Percentiles rank a stretch among this genome's conserved stretches.
Conservation (phyloP, 108 stramenopile species). For the Cyclotella choctawhatcheeana region DNA sequence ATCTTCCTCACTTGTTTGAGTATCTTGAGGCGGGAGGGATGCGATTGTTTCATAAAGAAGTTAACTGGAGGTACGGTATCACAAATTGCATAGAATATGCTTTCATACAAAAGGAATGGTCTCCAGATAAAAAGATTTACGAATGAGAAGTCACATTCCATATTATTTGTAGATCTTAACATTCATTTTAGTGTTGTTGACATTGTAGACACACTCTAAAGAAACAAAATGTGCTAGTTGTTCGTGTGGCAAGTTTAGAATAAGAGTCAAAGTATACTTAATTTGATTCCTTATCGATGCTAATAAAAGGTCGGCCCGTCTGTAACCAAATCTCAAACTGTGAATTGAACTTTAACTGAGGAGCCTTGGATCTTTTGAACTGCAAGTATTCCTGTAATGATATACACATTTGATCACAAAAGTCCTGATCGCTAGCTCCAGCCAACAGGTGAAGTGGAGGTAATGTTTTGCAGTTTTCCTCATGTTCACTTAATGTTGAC, state of each 20-base stretch:
- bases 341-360: conserved; percentile 77
- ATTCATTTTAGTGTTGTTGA: too few species aligned
- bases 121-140: neutral
- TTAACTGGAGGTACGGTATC: neutral
- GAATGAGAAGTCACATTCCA: neutral
- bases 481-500: conserved; percentile 1
- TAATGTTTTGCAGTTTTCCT: neutral
- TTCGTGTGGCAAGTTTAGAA: too few species aligned
- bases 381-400: conserved; percentile 52
- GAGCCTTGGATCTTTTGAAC: conserved; percentile 66
- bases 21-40: neutral
- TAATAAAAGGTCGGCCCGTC: conserved; percentile 82
- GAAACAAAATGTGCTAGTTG: too few species aligned
- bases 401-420: conserved; percentile 63
- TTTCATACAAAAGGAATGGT: conserved; percentile 8
- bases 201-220: neutral
- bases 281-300: neutral
- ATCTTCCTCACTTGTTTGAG: neutral
- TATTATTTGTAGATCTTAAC: too few species aligned
- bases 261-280: too few species aligned
- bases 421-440: conserved; percentile 62
- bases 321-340: conserved; percentile 85
- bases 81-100: neutral
- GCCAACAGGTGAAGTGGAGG: conserved; percentile 78
- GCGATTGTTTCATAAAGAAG: conserved; percentile 2